Conservation (phyloP, 306 rosid genomes). For the Acacia crassicarpa region DNA sequence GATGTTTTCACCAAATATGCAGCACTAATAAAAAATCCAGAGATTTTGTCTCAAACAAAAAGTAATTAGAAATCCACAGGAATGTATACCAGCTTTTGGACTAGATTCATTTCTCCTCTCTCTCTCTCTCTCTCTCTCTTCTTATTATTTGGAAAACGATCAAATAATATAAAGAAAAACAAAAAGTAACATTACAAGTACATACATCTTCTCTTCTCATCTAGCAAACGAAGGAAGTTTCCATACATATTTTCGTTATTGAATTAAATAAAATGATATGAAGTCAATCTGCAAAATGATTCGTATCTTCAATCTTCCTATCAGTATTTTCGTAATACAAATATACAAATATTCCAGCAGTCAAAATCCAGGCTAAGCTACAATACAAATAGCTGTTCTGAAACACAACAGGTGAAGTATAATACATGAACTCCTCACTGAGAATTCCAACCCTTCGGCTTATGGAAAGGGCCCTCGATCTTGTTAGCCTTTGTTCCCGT, state of each 20-base stretch:
- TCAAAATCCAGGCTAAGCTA: background rate
- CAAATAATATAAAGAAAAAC: too few relatives aligned
- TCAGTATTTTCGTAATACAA: constrained; percentile 8
- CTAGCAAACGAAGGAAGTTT: background rate
- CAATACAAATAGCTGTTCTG: constrained; percentile 12
- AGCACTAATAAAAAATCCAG: background rate
- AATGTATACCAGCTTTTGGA: background rate
- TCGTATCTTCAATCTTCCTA: background rate
- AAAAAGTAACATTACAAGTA: too few relatives aligned
- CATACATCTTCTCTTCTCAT: constrained; percentile 4
- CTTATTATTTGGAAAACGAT: too few relatives aligned
- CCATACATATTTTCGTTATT: background rate
- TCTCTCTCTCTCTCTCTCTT: too few relatives aligned
- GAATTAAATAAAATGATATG: background rate
- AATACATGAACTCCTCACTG: constrained; percentile 32
- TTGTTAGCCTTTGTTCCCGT: constrained; percentile 34
- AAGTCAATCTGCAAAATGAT: background rate
- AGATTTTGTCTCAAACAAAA: background rate
- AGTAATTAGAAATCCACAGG: background rate
- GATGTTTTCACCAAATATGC: background rate
- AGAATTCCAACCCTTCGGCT: constrained; percentile 44
- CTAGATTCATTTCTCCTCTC: background rate
- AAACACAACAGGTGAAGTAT: constrained; percentile 16
- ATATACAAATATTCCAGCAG: constrained; percentile 1
- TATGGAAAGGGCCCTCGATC: constrained; percentile 30